Conservation (phyloP, 2,329 filamentous ascomycete species). For the Claviceps lovelessii region DNA sequence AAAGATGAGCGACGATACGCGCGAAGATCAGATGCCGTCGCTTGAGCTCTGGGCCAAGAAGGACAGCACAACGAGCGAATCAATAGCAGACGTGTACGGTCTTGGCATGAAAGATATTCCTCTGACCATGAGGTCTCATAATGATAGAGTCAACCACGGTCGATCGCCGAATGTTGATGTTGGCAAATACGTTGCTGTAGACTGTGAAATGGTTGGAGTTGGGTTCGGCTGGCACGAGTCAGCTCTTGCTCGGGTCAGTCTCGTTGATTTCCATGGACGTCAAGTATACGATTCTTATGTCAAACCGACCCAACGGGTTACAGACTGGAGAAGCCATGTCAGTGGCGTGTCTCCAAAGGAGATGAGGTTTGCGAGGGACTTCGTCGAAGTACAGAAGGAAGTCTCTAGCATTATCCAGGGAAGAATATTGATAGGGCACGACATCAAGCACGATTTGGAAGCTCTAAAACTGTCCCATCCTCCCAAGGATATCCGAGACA, state of each 20-base stretch:
- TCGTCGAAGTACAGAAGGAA: conserved; percentile 62
- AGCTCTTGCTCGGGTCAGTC: conserved; percentile 69
- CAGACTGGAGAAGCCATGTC: conserved; percentile 78
- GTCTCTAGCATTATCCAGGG: conserved; percentile 55
- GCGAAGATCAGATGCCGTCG: conserved; percentile 33
- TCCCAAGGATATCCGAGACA: conserved; percentile 67
- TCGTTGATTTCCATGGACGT: conserved; percentile 86
- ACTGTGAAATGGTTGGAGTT: conserved; percentile 97
- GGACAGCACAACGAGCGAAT: conserved; percentile 45
- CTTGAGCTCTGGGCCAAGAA: conserved; percentile 47
- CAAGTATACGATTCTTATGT: conserved; percentile 94
- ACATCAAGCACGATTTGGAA: conserved; percentile 63
- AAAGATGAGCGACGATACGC: conserved; percentile 23
- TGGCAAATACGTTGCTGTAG: conserved; percentile 83
- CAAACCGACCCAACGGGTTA: conserved; percentile 59
- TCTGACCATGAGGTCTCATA: conserved; percentile 28
- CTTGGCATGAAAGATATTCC: conserved; percentile 36
- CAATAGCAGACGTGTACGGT: conserved; percentile 47
- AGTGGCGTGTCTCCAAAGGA: conserved; percentile 67
- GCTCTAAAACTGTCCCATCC: conserved; percentile 70
- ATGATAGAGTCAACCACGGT: conserved; percentile 49
- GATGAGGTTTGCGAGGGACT: conserved; percentile 53
- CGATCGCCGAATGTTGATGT: conserved; percentile 48
- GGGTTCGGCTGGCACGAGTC: conserved; percentile 56
- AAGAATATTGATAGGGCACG: conserved; percentile 69